A percentile compares a stretch with the other conserved stretches of the same genome.
These are phyloP conservation scores for Brassica balearica DNA, from an alignment of 441 rosid genomes.

Conservation along the genomic window DNA sequence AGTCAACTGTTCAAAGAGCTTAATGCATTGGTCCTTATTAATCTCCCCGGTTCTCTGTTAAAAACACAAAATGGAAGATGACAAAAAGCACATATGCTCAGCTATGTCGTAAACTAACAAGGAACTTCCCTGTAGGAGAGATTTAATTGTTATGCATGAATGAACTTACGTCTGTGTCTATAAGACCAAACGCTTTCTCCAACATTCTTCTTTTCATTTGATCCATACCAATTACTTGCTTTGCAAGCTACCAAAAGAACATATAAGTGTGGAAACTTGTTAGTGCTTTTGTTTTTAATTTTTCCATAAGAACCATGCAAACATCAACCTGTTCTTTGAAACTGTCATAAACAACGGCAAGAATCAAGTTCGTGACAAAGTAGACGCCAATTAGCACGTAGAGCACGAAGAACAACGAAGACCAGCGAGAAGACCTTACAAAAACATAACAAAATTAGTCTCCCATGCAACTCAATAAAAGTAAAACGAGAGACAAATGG, in stretches of 20 bases:
- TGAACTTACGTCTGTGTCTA: constrained; percentile 77
- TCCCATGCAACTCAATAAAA: constrained; percentile 23
- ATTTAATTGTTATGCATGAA: constrained; percentile 17
- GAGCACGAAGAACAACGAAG: too few relatives aligned
- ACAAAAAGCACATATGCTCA: constrained; percentile 30
- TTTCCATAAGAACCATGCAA: constrained; percentile 2
- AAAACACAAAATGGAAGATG: constrained; percentile 30
- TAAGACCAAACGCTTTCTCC: constrained; percentile 81
- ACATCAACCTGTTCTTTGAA: constrained; percentile 85
- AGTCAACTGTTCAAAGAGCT: constrained; percentile 81
- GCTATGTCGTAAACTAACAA: constrained; percentile 3
- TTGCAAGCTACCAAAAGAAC: constrained; percentile 69
- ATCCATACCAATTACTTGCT: constrained; percentile 88
- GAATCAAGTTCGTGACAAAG: constrained; percentile 97
- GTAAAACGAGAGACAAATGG: background rate
- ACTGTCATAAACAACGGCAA: constrained; percentile 97
- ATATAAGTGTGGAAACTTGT: constrained; percentile 18
- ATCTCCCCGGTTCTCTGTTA: constrained; percentile 72
- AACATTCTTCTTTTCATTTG: constrained; percentile 66
- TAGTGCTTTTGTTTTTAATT: background rate
- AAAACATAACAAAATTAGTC: background rate
- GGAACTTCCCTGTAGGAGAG: constrained; percentile 6
- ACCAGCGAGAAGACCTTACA: too few relatives aligned
- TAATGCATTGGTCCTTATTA: constrained; percentile 75
- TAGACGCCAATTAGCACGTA: constrained; percentile 77